Percentiles rank a stretch among this genome's conserved stretches.
phyloP scores from a whole-genome alignment of 768 basidiomycete species.

The Cystofilobasidium macerans region DNA sequence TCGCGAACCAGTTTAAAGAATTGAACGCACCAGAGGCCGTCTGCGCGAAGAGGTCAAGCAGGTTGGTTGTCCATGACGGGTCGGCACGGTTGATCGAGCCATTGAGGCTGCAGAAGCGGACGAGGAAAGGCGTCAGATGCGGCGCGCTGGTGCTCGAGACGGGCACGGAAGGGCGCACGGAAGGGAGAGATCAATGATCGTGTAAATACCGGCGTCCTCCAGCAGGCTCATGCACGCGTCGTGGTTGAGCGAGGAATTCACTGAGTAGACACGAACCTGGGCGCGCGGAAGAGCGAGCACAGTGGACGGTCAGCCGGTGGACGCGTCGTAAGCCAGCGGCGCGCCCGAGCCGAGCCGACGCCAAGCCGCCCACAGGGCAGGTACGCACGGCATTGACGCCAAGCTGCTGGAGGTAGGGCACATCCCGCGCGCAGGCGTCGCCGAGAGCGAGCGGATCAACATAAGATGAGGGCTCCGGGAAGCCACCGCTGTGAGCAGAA shows the following conservation, averaged over 20 bases:
- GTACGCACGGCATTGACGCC: slow-evolving; percentile 45
- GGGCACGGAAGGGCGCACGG: slow-evolving; percentile 39
- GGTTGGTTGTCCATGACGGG: slow-evolving; percentile 69
- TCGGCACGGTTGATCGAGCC: slow-evolving; percentile 57
- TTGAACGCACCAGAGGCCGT: slow-evolving; percentile 47
- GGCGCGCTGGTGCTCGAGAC: background rate
- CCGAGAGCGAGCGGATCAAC: slow-evolving; percentile 64
- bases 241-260: slow-evolving; percentile 70
- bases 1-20: slow-evolving; percentile 34
- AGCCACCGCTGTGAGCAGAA: slow-evolving; percentile 34
- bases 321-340: background rate
- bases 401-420: slow-evolving; percentile 63
- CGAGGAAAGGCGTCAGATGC: background rate
- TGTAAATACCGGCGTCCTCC: slow-evolving; percentile 36
- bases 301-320: background rate
- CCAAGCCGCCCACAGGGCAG: background rate
- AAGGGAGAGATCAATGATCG: slow-evolving; percentile 71
- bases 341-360: background rate
- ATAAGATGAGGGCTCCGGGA: slow-evolving; percentile 55
- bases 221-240: slow-evolving; percentile 73
- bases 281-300: too few species aligned
- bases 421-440: slow-evolving; percentile 61
- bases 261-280: slow-evolving; percentile 66
- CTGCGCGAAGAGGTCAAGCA: slow-evolving; percentile 62
- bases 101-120: slow-evolving; percentile 44